Percentiles rank a stretch among this genome's conserved stretches.
phyloP scores from a whole-genome alignment of 192 early-diverging fungal genomes.

The Umbelopsis ramanniana region DNA sequence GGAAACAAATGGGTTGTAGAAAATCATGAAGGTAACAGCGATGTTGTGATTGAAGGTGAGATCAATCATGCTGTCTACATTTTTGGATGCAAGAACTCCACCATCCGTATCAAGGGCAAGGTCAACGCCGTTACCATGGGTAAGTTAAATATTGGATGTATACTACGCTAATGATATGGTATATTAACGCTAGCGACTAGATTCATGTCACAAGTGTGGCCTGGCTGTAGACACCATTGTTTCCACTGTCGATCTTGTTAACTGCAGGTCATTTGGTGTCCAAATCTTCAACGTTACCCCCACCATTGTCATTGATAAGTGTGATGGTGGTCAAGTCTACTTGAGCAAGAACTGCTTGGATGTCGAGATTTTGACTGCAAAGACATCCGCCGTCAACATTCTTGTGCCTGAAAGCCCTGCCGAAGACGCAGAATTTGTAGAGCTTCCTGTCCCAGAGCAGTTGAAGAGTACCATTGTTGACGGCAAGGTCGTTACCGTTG shows the following conservation, averaged over 20 bases:
- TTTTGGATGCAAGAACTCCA: conserved; percentile 91
- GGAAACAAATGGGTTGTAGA: conserved; percentile 96
- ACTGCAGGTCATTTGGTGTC: conserved; percentile 85
- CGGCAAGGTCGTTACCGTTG: conserved; percentile 78
- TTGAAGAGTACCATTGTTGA: conserved; percentile 85
- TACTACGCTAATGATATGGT: background rate
- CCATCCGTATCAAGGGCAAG: conserved; percentile 91
- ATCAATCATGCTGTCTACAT: conserved; percentile 93
- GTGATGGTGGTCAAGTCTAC: conserved; percentile 91
- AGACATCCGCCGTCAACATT: conserved; percentile 91
- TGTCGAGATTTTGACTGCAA: conserved; percentile 91
- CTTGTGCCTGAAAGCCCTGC: conserved; percentile 74
- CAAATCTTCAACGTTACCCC: conserved; percentile 86
- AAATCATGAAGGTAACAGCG: conserved; percentile 74
- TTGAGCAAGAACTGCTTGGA: conserved; percentile 76
- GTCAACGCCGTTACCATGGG: conserved; percentile 89
- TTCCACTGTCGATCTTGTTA: conserved; percentile 86
- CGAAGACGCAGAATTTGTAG: conserved; percentile 74
- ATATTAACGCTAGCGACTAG: conserved; percentile 41
- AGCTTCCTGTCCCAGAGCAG: conserved; percentile 92
- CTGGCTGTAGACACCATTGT: conserved; percentile 84
- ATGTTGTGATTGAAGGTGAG: conserved; percentile 81
- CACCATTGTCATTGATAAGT: conserved; percentile 89
- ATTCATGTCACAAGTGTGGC: conserved; percentile 89
- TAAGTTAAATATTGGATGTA: conserved; percentile 28